Conservation (phyloP, 768 basidiomycete species). For the Boletus eberwhitei region DNA sequence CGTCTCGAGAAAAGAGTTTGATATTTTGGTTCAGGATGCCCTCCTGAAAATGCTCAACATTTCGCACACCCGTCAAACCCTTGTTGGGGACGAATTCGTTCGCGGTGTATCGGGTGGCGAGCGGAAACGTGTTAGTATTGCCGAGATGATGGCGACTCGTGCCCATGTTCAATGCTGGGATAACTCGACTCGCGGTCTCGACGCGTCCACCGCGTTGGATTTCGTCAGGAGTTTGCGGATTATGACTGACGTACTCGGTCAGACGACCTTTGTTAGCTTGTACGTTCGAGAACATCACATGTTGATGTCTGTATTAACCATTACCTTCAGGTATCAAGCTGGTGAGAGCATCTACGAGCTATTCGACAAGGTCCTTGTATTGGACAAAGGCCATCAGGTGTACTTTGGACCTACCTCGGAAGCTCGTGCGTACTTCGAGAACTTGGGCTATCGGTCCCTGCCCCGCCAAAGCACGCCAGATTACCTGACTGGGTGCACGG, state of each 20-base stretch:
- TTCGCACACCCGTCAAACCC: constrained; percentile 70
- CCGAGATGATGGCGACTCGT: constrained; percentile 82
- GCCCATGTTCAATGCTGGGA: constrained; percentile 83
- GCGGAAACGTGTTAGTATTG: constrained; percentile 77
- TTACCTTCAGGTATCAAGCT: constrained; percentile 60
- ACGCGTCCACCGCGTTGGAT: constrained; percentile 86
- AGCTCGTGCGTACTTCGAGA: constrained; percentile 77
- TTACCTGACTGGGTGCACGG: constrained; percentile 81
- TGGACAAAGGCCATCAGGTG: constrained; percentile 77
- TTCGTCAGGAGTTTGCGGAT: constrained; percentile 76
- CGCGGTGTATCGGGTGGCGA: constrained; percentile 80
- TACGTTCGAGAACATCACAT: constrained; percentile 31
- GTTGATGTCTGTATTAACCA: not conserved
- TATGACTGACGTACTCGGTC: constrained; percentile 79
- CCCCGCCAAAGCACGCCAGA: constrained; percentile 85
- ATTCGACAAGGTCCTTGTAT: constrained; percentile 86
- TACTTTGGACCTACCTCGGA: constrained; percentile 74
- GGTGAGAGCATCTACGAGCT: constrained; percentile 72
- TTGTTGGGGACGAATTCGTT: constrained; percentile 85
- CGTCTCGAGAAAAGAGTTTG: constrained; percentile 57
- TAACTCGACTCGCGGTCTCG: constrained; percentile 76
- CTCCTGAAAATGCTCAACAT: constrained; percentile 81
- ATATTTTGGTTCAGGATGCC: constrained; percentile 53
- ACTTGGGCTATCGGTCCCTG: constrained; percentile 66
- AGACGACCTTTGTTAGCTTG: constrained; percentile 78